Conservation (phyloP, 192 early-diverging fungal genomes). For the Dissophora globulifera region DNA sequence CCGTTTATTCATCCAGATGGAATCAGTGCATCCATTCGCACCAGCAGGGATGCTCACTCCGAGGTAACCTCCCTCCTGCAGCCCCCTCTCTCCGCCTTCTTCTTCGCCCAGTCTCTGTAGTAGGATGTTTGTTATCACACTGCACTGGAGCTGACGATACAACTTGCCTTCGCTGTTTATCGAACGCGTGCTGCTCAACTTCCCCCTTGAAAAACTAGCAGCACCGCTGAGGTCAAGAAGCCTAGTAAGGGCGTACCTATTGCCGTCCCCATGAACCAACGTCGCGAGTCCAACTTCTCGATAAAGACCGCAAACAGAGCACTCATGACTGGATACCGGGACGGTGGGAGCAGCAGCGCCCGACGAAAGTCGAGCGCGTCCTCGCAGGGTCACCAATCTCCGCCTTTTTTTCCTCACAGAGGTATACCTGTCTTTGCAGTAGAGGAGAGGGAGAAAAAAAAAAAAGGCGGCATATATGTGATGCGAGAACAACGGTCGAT, state of each 20-base stretch:
- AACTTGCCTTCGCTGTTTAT: no score
- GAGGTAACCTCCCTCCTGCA: no score
- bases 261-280: conserved; percentile 29
- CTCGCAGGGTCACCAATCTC: conserved; percentile 28
- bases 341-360: conserved; percentile 19
- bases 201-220: neutral
- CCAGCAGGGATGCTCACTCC: neutral
- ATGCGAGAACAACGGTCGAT: no score
- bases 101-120: no score
- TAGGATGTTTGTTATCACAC: no score
- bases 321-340: conserved; percentile 42
- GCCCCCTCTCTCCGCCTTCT: no score
- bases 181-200: no score
- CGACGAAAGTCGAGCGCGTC: conserved; percentile 41
- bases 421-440: no score
- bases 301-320: conserved; percentile 36
- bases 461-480: no score
- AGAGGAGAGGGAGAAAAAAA: no score
- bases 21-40: conserved; percentile 24
- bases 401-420: conserved; percentile 34
- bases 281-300: conserved; percentile 39
- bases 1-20: conserved; percentile 19
- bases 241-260: conserved; percentile 33
- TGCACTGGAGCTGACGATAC: no score
- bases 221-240: conserved; percentile 10